Evolutionary conservation across 1,139 yeast genomes (phyloP).

Genomic region (Kodamaea suecica): DNA sequence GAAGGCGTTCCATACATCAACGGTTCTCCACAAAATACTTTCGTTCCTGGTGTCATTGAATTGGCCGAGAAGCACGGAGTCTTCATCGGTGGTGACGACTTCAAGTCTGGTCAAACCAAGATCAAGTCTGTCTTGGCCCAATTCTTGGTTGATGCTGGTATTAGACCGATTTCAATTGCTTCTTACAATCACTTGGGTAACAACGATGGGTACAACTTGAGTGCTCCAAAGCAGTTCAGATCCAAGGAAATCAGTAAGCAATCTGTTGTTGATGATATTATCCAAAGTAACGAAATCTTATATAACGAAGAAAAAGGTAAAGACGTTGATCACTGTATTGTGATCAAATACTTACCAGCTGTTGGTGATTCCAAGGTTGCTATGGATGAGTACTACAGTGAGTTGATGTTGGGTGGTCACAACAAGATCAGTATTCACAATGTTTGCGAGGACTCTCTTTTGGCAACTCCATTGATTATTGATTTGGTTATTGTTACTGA

Average conservation of each 20-base stretch:
- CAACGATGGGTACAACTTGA: conserved; percentile 90
- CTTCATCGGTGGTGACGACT: conserved; percentile 95
- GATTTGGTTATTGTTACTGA: conserved; percentile 90
- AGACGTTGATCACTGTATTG: conserved; percentile 89
- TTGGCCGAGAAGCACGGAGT: conserved; percentile 75
- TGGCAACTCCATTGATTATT: conserved; percentile 92
- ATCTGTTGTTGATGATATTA: conserved; percentile 92
- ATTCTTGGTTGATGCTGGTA: conserved; percentile 95
- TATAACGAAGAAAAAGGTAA: conserved; percentile 80
- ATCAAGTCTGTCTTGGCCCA: conserved; percentile 93
- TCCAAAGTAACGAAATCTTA: conserved; percentile 81
- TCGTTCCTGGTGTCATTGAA: conserved; percentile 92
- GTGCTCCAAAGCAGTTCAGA: conserved; percentile 90
- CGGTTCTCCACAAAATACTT: conserved; percentile 97
- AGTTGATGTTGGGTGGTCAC: conserved; percentile 96
- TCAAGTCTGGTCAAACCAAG: conserved; percentile 96
- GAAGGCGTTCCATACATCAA: conserved; percentile 88
- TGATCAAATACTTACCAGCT: conserved; percentile 89
- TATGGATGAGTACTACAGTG: conserved; percentile 97
- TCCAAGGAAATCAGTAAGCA: conserved; percentile 93
- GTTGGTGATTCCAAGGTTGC: conserved; percentile 97
- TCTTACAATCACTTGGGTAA: conserved; percentile 96
- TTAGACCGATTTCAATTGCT: conserved; percentile 89
- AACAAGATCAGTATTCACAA: conserved; percentile 91
- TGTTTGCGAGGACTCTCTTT: conserved; percentile 92